Evolutionary conservation across 306 rosid species (phyloP).

Genomic region (Vigna trinervia): DNA sequence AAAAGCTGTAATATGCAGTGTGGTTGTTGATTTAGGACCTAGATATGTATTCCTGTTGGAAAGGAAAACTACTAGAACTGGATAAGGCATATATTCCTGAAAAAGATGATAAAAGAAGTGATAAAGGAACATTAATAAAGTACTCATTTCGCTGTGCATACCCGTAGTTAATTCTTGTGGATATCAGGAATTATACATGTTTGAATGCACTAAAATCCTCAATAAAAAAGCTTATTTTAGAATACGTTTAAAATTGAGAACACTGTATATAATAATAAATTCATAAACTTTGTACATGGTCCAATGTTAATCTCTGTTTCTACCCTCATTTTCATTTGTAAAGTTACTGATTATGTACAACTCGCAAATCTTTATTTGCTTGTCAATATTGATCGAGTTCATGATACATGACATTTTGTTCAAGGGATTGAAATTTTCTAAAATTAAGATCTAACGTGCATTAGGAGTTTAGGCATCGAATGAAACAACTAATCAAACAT

Average conservation of each 20-base stretch:
- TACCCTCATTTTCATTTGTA: not conserved
- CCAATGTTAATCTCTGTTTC: constrained; percentile 16
- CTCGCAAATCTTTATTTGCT: constrained; percentile 10
- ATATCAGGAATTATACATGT: constrained; percentile 2
- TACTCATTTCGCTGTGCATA: constrained; percentile 14
- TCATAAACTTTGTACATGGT: constrained; percentile 23
- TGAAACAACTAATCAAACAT: not conserved
- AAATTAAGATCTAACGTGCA: constrained; percentile 26
- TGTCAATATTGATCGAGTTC: constrained; percentile 33
- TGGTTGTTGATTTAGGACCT: constrained; percentile 12
- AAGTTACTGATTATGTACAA: not conserved
- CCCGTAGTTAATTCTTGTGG: constrained; percentile 18
- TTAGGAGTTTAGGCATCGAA: constrained; percentile 31
- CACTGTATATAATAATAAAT: not conserved
- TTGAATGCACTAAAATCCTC: not conserved
- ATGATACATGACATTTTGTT: constrained; percentile 20
- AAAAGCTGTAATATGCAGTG: not conserved
- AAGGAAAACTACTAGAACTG: not conserved
- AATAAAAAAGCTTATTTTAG: not conserved
- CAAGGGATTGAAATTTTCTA: constrained; percentile 17
- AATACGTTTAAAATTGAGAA: constrained; percentile 29
- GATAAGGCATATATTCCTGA: constrained; percentile 6
- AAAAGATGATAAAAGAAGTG: constrained; percentile 8
- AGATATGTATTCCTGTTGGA: not conserved
- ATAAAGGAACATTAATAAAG: constrained; percentile 10